Evolutionary conservation across 441 rosid species (phyloP).

Genomic region (Pelargonium citronellum): DNA sequence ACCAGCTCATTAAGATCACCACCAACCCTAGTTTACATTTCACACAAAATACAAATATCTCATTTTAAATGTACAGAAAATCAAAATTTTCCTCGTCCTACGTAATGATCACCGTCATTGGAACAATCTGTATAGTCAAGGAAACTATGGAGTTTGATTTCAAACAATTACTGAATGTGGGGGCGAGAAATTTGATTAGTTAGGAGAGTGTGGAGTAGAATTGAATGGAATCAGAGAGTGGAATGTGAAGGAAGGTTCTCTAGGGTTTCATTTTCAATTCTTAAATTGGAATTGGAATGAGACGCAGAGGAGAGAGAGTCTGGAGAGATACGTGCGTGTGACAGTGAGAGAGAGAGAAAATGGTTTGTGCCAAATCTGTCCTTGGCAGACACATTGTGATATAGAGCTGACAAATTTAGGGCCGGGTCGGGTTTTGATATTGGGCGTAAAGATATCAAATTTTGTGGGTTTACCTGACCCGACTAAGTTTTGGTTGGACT

Average conservation of each 20-base stretch:
- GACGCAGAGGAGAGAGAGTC: background rate
- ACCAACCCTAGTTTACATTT: constrained; percentile 1
- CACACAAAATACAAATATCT: background rate
- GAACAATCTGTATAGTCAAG: background rate
- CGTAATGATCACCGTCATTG: background rate
- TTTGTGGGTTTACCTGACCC: too few relatives aligned
- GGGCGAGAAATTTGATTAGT: background rate
- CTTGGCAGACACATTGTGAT: background rate
- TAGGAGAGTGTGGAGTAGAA: background rate
- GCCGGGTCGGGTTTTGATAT: too few relatives aligned
- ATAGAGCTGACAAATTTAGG: too few relatives aligned
- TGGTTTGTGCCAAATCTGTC: background rate
- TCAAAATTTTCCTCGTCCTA: background rate
- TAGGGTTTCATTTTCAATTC: background rate
- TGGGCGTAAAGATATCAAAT: too few relatives aligned
- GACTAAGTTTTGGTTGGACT: too few relatives aligned
- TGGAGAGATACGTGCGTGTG: too few relatives aligned
- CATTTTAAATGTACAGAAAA: background rate
- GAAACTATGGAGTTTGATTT: background rate
- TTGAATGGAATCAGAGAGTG: background rate
- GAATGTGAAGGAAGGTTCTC: background rate
- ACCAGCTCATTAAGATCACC: constrained; percentile 8
- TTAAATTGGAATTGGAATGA: background rate
- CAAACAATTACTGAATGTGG: background rate
- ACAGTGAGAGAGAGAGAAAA: background rate